Evolutionary conservation across 345 rosid genomes (phyloP), one percentile per base, ranked within the genome.

Genomic region (Alliaria petiolata): DNA sequence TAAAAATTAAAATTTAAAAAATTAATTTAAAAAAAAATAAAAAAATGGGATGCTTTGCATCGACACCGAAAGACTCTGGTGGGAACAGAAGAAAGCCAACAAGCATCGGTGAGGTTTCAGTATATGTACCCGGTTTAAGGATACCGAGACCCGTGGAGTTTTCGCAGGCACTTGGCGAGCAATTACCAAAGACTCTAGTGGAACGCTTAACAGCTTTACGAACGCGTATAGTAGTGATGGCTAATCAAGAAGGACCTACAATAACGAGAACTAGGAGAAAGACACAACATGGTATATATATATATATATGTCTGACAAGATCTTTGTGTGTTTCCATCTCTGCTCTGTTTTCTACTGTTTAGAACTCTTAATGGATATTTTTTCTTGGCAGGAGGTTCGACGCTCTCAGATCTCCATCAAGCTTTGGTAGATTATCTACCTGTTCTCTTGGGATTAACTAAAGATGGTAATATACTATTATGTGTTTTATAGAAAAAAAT

Each of bases 381-480:
- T 74, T 33, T 80, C 65, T 76, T 70, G 66, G 65, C 68, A 88
- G 97, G 96, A 67, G 96, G 98, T 47, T 95, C 99, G 31, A 90
- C 97, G 33, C 84, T 90, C 76, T 87, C 87, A 26, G 98, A 90
- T 86, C 99, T 92, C 49, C 98, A 84, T 80, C 97, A 87, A 82
- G 98, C 96, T 80, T 96, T 95, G 46, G 89, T 90, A 75, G 99
- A 95, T 79, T 92, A 95, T 86, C 84, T 95, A 80, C 97, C 98
- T 77, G 90, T 90, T 72, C 85, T 95, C 62, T 59, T 95, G 83
- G 98, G 91, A 79, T 77, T 88, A 75, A 92, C 87, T 59, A 88
- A 86, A 82, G 99, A 95, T 55, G 97, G 96, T 87, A 82, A 71
- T 54, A 43, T 62, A 57, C 69, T 63, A 13, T 54, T 66, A 26